Percentiles rank a stretch among this genome's conserved stretches.
Conservation (phyloP, 73 alveolate species). For the Effrenium voratum region DNA sequence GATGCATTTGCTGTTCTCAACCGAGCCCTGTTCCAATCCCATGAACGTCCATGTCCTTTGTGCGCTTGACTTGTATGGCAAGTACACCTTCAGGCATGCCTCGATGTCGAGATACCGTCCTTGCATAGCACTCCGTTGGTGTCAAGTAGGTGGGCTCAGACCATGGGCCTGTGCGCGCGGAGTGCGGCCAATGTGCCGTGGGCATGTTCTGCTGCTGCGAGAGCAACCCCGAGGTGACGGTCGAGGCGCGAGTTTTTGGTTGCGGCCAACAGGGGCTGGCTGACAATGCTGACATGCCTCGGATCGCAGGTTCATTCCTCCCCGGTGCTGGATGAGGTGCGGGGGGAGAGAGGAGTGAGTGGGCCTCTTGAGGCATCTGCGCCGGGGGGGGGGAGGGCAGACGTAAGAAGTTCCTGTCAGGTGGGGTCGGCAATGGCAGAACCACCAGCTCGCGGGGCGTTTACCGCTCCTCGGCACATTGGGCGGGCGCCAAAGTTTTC, state of each 20-base stretch:
- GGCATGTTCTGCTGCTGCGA: slow-evolving; percentile 58
- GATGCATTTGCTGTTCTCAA: too few species aligned
- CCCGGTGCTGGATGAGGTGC: slow-evolving; percentile 39
- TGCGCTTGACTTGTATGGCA: too few species aligned
- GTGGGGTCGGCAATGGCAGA: slow-evolving; percentile 19
- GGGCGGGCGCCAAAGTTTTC: too few species aligned
- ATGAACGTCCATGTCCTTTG: too few species aligned
- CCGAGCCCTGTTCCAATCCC: too few species aligned
- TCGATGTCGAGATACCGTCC: too few species aligned
- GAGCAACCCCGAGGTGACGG: slow-evolving; percentile 46
- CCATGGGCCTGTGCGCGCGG: background rate
- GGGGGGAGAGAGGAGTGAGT: background rate
- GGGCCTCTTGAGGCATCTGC: background rate
- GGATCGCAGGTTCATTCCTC: slow-evolving; percentile 64
- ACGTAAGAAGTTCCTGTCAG: background rate
- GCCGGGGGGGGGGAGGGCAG: too few species aligned
- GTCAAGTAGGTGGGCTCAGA: background rate
- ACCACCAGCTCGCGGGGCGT: slow-evolving; percentile 30
- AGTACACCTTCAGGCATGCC: too few species aligned
- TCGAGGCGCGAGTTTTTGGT: too few species aligned
- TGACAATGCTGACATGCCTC: too few species aligned
- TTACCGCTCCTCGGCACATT: background rate
- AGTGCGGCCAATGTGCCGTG: background rate
- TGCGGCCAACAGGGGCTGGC: too few species aligned
- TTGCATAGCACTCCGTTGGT: background rate